phyloP scores from a whole-genome alignment of 2,329 filamentous ascomycete species.

The Phaeosphaeriaceae sp. region DNA sequence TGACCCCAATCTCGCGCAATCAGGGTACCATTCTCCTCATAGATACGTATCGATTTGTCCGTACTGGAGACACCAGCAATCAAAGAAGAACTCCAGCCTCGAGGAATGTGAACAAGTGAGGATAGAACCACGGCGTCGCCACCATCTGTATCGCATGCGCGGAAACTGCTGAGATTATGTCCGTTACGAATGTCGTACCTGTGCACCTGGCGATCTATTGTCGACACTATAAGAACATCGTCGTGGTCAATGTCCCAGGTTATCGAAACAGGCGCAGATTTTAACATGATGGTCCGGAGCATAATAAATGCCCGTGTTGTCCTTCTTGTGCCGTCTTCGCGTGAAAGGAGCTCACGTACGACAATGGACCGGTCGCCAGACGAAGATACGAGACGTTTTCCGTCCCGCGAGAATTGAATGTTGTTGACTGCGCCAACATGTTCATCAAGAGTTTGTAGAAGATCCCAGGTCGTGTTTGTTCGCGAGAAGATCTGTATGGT shows the following conservation, averaged over 20 bases:
- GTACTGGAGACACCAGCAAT: conserved; percentile 90
- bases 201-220: conserved; percentile 67
- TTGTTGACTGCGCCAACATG: conserved; percentile 86
- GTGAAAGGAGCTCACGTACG: conserved; percentile 77
- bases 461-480: conserved; percentile 66
- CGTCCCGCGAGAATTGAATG: conserved; percentile 76
- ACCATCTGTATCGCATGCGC: conserved; percentile 80
- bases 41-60: conserved; percentile 93
- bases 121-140: conserved; percentile 84
- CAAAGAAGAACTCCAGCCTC: conserved; percentile 67
- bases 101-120: conserved; percentile 70
- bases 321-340: conserved; percentile 61
- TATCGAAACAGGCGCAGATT: conserved; percentile 88
- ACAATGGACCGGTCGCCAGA: conserved; percentile 85
- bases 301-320: conserved; percentile 78
- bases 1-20: conserved; percentile 93
- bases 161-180: conserved; percentile 75
- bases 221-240: conserved; percentile 64
- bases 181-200: conserved; percentile 71
- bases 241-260: conserved; percentile 68
- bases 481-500: conserved; percentile 88
- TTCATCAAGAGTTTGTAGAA: conserved; percentile 91
- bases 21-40: conserved; percentile 80
- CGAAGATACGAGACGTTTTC: conserved; percentile 77
- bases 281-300: conserved; percentile 78